Evolutionary conservation across 345 rosid species (phyloP).

Genomic region (Gossypium ekmanianum): DNA sequence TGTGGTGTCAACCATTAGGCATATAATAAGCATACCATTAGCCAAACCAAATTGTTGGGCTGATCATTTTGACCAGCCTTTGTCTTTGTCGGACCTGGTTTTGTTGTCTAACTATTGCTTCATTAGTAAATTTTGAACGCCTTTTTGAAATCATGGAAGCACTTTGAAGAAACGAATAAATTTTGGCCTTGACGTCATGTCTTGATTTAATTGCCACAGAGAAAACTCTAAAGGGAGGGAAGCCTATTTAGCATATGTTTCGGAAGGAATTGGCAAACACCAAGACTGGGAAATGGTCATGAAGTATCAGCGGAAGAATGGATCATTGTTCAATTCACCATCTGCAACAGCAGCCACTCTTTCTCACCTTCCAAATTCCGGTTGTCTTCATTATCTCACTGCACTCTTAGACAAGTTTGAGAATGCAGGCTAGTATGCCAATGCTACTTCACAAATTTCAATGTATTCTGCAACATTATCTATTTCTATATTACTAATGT

Average conservation of each 20-base stretch:
- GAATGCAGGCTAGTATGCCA: slow-evolving; percentile 47
- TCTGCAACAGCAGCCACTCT: slow-evolving; percentile 81
- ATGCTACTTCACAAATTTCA: background rate
- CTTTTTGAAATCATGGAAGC: background rate
- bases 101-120: background rate
- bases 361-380: slow-evolving; percentile 42
- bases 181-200: background rate
- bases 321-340: slow-evolving; percentile 84
- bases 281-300: slow-evolving; percentile 61
- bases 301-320: slow-evolving; percentile 67
- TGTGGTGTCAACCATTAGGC: background rate
- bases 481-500: slow-evolving; percentile 14
- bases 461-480: background rate
- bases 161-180: background rate
- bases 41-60: background rate
- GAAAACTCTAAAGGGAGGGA: slow-evolving; percentile 43
- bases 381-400: slow-evolving; percentile 59
- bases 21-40: background rate
- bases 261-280: slow-evolving; percentile 57
- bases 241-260: slow-evolving; percentile 58
- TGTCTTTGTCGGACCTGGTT: slow-evolving; percentile 1
- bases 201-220: slow-evolving; percentile 24
- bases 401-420: slow-evolving; percentile 54
- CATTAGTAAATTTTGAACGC: background rate
- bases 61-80: background rate